A percentile compares a stretch with the other conserved stretches of the same genome.
Conservation (phyloP, 192 early-diverging fungal genomes). For the Backusella mclennaniae region DNA sequence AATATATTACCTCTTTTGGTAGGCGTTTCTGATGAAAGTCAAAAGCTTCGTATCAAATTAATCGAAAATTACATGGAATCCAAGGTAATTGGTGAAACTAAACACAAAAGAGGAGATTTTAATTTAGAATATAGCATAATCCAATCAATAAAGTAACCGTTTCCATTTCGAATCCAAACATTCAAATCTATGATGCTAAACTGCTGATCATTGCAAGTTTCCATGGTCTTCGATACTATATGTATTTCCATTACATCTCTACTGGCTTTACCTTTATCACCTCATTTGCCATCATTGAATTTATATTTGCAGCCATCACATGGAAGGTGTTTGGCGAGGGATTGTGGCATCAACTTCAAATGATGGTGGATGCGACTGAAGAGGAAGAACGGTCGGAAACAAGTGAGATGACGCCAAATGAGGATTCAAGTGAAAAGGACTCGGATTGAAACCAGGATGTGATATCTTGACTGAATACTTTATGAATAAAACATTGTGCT, state of each 20-base stretch:
- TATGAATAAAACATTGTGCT: too few relatives aligned
- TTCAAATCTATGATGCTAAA: conserved; percentile 50
- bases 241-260: conserved; percentile 49
- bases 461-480: too few relatives aligned
- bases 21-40: conserved; percentile 30
- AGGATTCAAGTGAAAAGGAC: background rate
- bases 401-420: background rate
- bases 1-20: conserved; percentile 29
- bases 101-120: too few relatives aligned
- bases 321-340: conserved; percentile 40
- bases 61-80: conserved; percentile 30
- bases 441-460: background rate
- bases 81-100: conserved; percentile 1
- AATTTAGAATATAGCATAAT: background rate
- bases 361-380: background rate
- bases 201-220: conserved; percentile 56
- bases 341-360: conserved; percentile 15
- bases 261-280: conserved; percentile 45
- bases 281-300: conserved; percentile 46
- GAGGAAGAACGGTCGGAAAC: background rate
- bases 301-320: conserved; percentile 47
- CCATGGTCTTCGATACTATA: conserved; percentile 53
- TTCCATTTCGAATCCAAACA: conserved; percentile 37
- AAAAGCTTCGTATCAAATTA: conserved; percentile 18
- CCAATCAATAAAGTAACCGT: conserved; percentile 46